Base-by-base conservation (phyloP, 768 basidiomycete genomes). In the Austroboletus festivus region DNA sequence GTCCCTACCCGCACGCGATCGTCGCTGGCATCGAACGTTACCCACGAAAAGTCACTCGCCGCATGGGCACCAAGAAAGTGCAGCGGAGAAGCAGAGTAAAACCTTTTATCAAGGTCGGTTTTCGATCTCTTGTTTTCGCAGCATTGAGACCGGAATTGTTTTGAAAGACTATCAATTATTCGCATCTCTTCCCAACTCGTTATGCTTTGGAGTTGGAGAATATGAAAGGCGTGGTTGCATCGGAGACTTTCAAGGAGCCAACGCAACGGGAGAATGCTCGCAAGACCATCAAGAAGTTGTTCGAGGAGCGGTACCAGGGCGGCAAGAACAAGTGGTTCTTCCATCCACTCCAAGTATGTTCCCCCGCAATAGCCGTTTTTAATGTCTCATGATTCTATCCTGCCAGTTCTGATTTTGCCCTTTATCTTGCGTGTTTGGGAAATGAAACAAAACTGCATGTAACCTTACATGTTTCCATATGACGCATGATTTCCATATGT, bases 321-420 rank as follows among this genome's bases (percentile, higher is more conserved):
- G 96, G 96, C 51, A 94, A 95, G 83, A 97, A 96, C 84, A 85
- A 85, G 72, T 98, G 94, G 94, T 97, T 94, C 82, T 94, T 93
- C 85, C 79, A 83, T 54, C 68, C 86, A 47, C 83, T 93, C 56
- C 83, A 84, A 67, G 90, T 92, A 77, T 68, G 76, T 68, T 18
- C 21, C 2, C 4, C 3, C 13, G 1, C 40, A 12, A 30, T 19
- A 3, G 11, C 15, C 16, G 10, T 4, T 19, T 22, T 20, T 4
- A 23, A 8, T 13, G 12, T 37, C 55, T 67, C 24, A 62, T 16
- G 2, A 16, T 19, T 22, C 1, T 23, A 28, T 6, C 23, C 5
- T 12, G 31, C 5, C 39, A 73, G 72, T 73, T 74, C 64, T 75
- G 62, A 71, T 61, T 38, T 20, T 41, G 42, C 55, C 26, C 22